Percentiles rank a stretch among this genome's conserved stretches.
phyloP scores from a whole-genome alignment of 306 rosid genomes.

The Cucurbita moschata region DNA sequence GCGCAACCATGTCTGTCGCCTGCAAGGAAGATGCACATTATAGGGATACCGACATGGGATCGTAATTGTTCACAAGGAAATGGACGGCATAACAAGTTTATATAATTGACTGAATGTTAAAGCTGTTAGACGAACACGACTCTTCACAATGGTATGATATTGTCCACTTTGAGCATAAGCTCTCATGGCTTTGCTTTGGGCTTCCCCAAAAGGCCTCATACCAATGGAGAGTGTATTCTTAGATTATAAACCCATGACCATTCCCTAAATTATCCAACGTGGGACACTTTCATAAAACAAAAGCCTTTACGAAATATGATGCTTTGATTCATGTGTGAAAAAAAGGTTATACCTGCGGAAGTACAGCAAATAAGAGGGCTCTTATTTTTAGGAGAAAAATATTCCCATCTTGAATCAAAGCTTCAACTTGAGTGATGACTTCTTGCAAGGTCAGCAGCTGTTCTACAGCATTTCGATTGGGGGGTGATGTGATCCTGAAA shows the following conservation, averaged over 20 bases:
- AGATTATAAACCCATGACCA: too few relatives aligned
- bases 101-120: not conserved
- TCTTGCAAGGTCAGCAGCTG: conserved; percentile 78
- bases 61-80: not conserved
- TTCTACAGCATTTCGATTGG: conserved; percentile 69
- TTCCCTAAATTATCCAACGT: too few relatives aligned
- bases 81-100: not conserved
- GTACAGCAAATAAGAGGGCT: conserved; percentile 71
- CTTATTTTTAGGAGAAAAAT: conserved; percentile 69
- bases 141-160: too few relatives aligned
- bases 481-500: conserved; percentile 52
- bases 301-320: not conserved
- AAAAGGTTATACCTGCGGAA: conserved; percentile 53
- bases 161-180: too few relatives aligned
- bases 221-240: too few relatives aligned
- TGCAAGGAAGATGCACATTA: conserved; percentile 15
- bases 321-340: not conserved
- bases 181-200: too few relatives aligned
- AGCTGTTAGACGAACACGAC: too few relatives aligned
- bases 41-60: not conserved
- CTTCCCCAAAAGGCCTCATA: too few relatives aligned
- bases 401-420: conserved; percentile 68
- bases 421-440: conserved; percentile 60
- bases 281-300: too few relatives aligned
- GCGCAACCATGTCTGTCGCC: conserved; percentile 70